These are phyloP conservation scores for Trametes pubescens DNA, from an alignment of 1,284 basidiomycete species.

Conservation along the genomic window DNA sequence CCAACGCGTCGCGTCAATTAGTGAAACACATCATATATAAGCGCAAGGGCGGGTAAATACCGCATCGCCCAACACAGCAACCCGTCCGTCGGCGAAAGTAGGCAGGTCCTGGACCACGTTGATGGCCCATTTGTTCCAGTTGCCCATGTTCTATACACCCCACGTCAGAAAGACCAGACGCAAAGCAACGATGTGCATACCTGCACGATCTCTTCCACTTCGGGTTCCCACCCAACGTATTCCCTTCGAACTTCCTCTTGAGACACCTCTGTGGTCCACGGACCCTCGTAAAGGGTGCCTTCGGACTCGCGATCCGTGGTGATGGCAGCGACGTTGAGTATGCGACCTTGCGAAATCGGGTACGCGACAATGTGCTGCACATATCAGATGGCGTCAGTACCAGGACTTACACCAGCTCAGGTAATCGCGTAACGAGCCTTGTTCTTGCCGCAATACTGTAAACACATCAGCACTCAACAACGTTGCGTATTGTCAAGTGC, in stretches of 20 bases:
- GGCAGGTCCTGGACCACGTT: slow-evolving; percentile 35
- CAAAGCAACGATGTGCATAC: slow-evolving; percentile 33
- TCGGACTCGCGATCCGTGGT: slow-evolving; percentile 32
- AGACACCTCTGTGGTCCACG: slow-evolving; percentile 35
- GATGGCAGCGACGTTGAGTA: slow-evolving; percentile 38
- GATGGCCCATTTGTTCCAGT: slow-evolving; percentile 37
- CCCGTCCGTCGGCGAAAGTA: slow-evolving; percentile 34
- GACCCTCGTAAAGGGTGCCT: slow-evolving; percentile 37
- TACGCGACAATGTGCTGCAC: slow-evolving; percentile 27
- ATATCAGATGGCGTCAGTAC: too few relatives aligned
- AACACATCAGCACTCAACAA: not conserved
- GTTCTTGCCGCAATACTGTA: slow-evolving; percentile 41
- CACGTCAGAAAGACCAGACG: not conserved
- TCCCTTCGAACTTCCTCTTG: slow-evolving; percentile 34
- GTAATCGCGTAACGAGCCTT: slow-evolving; percentile 28
- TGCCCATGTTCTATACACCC: slow-evolving; percentile 34
- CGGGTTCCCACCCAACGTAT: slow-evolving; percentile 40
- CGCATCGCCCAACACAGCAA: slow-evolving; percentile 42
- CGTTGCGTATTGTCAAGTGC: not conserved
- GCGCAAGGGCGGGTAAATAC: slow-evolving; percentile 20
- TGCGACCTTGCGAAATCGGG: slow-evolving; percentile 23
- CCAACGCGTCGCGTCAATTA: not conserved
- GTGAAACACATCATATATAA: too few relatives aligned
- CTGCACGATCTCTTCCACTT: slow-evolving; percentile 38
- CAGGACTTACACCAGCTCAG: not conserved